Evolutionary conservation across 148 eudicot species (phyloP).

Genomic region (Chenopodium suecicum): DNA sequence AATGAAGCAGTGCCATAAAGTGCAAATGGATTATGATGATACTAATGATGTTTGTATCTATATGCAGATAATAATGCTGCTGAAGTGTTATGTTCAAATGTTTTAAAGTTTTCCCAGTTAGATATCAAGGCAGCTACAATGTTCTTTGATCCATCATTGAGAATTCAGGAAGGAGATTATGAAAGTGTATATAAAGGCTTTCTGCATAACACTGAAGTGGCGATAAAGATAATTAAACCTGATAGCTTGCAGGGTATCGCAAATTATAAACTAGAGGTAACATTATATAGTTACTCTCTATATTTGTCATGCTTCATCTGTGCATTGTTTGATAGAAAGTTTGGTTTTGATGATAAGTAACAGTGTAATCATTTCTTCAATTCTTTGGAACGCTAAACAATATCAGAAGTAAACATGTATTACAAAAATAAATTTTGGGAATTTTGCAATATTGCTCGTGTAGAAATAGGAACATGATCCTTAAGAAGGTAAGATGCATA

Average conservation of each 20-base stretch:
- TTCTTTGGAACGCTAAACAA: too few species aligned
- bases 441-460: neutral
- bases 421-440: neutral
- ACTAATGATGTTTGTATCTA: neutral
- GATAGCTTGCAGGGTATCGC: constrained; percentile 54
- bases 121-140: constrained; percentile 71
- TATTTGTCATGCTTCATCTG: neutral
- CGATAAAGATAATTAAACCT: constrained; percentile 60
- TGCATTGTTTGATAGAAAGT: neutral
- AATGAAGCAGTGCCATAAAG: constrained; percentile 61
- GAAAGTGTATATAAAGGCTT: constrained; percentile 60
- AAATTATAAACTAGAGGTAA: constrained; percentile 83
- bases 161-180: constrained; percentile 75
- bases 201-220: constrained; percentile 71
- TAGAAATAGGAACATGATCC: neutral
- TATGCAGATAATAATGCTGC: constrained; percentile 34
- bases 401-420: too few species aligned
- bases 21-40: constrained; percentile 50
- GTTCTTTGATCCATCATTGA: constrained; percentile 48
- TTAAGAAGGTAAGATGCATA: neutral
- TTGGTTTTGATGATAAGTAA: neutral
- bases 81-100: constrained; percentile 28
- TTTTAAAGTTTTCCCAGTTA: constrained; percentile 44
- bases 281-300: neutral
- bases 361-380: neutral